These are phyloP conservation scores for Claviceps arundinis DNA, from an alignment of 2,329 filamentous ascomycete genomes.

Conservation along the genomic window DNA sequence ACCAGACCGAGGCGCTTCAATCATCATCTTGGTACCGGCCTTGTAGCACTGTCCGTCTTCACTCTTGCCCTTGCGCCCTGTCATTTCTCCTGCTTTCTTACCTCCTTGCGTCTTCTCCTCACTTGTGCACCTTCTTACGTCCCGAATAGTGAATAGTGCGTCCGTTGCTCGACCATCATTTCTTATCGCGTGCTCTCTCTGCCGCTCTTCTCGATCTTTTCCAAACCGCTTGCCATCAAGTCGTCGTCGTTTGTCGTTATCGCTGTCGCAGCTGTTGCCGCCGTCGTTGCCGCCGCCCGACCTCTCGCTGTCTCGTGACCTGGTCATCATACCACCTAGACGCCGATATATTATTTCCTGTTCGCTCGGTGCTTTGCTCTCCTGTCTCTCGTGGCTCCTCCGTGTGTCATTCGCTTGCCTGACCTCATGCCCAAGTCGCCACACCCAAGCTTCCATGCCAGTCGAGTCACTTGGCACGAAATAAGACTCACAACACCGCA, in stretches of 20 bases:
- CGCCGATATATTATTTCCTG: neutral
- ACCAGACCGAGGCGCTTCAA: neutral
- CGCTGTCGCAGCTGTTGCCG: neutral
- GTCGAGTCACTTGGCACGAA: neutral
- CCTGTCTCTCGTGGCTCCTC: neutral
- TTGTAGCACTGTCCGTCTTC: neutral
- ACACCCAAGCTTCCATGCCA: neutral
- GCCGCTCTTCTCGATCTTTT: neutral
- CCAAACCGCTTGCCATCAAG: neutral
- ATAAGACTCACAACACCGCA: neutral
- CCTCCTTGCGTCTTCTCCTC: neutral
- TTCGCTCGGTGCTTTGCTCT: neutral
- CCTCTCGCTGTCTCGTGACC: slow-evolving; percentile 2
- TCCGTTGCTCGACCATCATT: neutral
- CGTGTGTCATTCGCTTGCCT: neutral
- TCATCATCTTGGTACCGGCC: neutral
- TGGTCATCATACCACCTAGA: slow-evolving; percentile 2
- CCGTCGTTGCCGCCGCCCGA: neutral
- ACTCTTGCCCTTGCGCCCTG: neutral
- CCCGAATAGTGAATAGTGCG: neutral
- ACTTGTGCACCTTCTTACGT: neutral
- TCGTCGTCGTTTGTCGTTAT: neutral
- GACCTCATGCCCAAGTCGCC: neutral
- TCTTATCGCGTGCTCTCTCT: neutral
- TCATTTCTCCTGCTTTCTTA: neutral